Conservation (phyloP, 2,329 filamentous ascomycete genomes). For the Trichocomaceae sp. region DNA sequence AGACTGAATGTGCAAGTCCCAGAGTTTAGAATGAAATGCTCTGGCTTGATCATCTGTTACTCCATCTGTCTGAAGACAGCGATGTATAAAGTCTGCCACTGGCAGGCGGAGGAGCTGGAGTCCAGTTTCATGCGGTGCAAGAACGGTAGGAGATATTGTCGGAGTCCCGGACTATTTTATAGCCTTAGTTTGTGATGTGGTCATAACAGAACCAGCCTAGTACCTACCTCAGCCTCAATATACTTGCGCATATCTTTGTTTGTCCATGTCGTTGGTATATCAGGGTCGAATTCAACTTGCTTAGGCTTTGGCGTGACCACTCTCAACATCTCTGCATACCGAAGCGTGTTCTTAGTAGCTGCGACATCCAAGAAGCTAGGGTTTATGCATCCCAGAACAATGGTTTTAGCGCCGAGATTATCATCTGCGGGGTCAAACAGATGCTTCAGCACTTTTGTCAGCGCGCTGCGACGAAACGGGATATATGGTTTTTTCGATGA, state of each 20-base stretch:
- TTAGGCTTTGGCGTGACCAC: background rate
- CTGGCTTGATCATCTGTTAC: background rate
- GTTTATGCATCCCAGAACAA: conserved; percentile 45
- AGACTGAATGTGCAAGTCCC: conserved; percentile 2
- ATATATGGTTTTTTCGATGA: conserved; percentile 29
- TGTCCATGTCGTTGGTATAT: background rate
- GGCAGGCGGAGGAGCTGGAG: background rate
- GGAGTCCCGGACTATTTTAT: background rate
- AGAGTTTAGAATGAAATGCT: background rate
- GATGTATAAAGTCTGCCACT: background rate
- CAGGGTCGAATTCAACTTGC: background rate
- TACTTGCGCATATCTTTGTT: background rate
- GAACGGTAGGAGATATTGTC: background rate
- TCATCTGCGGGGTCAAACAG: conserved; percentile 41
- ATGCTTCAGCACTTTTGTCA: conserved; percentile 47
- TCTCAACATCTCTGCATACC: conserved; percentile 44
- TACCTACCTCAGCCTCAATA: background rate
- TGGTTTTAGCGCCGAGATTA: conserved; percentile 37
- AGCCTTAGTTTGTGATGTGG: background rate
- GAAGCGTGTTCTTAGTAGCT: conserved; percentile 45
- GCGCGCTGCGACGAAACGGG: conserved; percentile 42
- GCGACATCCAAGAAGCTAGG: conserved; percentile 41
- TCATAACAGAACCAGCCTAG: background rate
- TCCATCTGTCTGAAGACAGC: background rate
- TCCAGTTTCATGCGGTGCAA: background rate